phyloP scores from a whole-genome alignment of 352 stramenopile species.

The Plasmopara muralis region DNA sequence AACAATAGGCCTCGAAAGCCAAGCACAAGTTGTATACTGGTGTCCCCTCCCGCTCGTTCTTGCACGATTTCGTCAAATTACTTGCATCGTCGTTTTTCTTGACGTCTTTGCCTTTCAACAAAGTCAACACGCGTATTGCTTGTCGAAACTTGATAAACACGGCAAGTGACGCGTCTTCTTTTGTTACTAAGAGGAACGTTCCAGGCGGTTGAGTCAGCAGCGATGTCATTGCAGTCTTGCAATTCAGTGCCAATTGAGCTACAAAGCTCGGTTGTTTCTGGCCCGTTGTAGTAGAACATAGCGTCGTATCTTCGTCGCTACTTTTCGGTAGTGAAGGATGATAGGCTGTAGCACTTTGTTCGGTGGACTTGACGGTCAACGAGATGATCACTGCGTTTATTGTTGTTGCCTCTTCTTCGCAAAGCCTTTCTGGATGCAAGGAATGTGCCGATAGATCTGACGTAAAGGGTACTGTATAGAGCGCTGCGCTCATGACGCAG shows the following conservation, averaged over 20 bases:
- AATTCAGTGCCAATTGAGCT: conserved; percentile 40
- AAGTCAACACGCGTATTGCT: conserved; percentile 30
- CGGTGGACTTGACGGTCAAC: conserved; percentile 8
- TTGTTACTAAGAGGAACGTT: conserved; percentile 39
- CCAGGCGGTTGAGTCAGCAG: conserved; percentile 38
- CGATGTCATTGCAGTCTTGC: conserved; percentile 32
- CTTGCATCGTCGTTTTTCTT: conserved; percentile 33
- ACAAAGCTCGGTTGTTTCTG: conserved; percentile 30
- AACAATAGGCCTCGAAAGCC: conserved; percentile 19
- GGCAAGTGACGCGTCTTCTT: conserved; percentile 32
- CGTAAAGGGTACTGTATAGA: conserved; percentile 8
- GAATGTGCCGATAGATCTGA: conserved; percentile 5
- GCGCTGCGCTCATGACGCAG: conserved; percentile 20
- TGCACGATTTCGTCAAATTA: conserved; percentile 25
- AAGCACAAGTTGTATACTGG: conserved; percentile 44
- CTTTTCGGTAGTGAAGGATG: neutral
- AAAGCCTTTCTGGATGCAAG: conserved; percentile 5
- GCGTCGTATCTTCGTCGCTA: conserved; percentile 6
- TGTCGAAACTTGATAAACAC: conserved; percentile 58
- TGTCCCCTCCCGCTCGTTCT: conserved; percentile 24
- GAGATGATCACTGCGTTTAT: conserved; percentile 19
- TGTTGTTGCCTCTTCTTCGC: conserved; percentile 10
- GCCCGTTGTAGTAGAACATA: conserved; percentile 1
- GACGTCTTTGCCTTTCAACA: conserved; percentile 46
- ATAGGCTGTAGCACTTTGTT: conserved; percentile 9